Conservation (phyloP, 305 asterid genomes). For the Coffea humblotiana region DNA sequence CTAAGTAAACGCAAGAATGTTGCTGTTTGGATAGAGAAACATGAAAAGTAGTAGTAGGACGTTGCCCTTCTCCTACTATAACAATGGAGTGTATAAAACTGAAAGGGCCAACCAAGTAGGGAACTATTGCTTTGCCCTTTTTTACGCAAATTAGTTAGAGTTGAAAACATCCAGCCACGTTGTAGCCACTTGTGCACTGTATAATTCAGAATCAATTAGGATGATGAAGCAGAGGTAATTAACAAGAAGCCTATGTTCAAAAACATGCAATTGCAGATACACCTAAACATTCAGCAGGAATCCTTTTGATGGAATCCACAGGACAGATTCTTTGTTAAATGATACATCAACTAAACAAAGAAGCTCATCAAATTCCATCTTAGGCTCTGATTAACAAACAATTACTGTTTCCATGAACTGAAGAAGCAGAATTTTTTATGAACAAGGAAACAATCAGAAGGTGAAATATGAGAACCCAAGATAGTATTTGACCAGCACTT, state of each 20-base stretch:
- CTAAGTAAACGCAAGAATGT: not conserved
- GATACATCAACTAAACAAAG: not conserved
- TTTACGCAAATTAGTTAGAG: not conserved
- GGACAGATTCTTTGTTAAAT: not conserved
- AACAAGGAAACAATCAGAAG: not conserved
- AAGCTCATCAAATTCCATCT: not conserved
- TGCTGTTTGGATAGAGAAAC: not conserved
- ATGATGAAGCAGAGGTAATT: not conserved
- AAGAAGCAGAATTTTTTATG: not conserved
- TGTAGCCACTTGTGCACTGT: no score
- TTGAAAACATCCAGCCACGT: not conserved
- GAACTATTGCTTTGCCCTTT: not conserved
- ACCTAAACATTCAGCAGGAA: not conserved
- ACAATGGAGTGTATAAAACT: not conserved
- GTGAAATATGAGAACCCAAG: not conserved
- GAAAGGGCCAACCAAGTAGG: not conserved
- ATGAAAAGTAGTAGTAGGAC: slow-evolving; percentile 4
- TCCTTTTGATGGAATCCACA: not conserved
- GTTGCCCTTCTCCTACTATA: no score
- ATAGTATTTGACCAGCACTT: not conserved
- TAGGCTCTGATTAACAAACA: not conserved
- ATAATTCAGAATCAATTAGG: not conserved
- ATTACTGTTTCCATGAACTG: not conserved
- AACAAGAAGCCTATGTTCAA: not conserved
- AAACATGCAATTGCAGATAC: not conserved